Base-by-base conservation (phyloP, 441 rosid genomes). In the Aleurites moluccanus region DNA sequence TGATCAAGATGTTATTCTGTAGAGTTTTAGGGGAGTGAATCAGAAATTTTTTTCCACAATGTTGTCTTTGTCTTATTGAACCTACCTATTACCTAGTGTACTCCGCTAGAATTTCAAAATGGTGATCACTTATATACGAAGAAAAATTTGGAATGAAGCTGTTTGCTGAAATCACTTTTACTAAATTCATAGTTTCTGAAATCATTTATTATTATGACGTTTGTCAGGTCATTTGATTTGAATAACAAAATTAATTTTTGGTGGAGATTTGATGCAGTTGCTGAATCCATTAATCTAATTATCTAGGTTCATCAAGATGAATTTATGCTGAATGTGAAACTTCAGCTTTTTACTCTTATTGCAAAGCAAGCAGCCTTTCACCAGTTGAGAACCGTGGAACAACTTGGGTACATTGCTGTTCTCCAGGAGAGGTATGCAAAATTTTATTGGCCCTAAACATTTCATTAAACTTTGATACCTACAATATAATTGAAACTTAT, bases 371-470 rank as follows among this genome's bases (percentile, higher is more conserved):
- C 94, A 38, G 88, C 96, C 69, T 93, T 89, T 83, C 96, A 93
- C 80, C 97, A 93, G 85, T 96, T 93, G 80, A 87, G 98, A 83
- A 81, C 96, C 18, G 89, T 93, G 11, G 97, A 93, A 85, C 97
- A 91, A 80, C 96, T 93, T 71, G 98, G 98, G 49, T 93, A 93
- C 84, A 88, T 90, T 71, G 85, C 94, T 42, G 77, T 42, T 15
- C 92, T 93, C 33, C 67, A 63, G 75, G 87, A 80, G 79, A 90
- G 98, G 98, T 94, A 84, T 18, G 40, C 42, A 50, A 14, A 63
- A 63, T 3, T 20, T 44, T 69, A 16, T 45, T 67, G 14, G 27
- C 55, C 61, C 53, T 30, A 20, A 21, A 28, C 28, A 75, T 67
- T 56, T 49, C 69, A 6, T 61, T 42, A 18, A 27, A 44, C 44